Base-by-base conservation (phyloP, 2,329 filamentous ascomycete species). In the Biscogniauxia mediterranea region DNA sequence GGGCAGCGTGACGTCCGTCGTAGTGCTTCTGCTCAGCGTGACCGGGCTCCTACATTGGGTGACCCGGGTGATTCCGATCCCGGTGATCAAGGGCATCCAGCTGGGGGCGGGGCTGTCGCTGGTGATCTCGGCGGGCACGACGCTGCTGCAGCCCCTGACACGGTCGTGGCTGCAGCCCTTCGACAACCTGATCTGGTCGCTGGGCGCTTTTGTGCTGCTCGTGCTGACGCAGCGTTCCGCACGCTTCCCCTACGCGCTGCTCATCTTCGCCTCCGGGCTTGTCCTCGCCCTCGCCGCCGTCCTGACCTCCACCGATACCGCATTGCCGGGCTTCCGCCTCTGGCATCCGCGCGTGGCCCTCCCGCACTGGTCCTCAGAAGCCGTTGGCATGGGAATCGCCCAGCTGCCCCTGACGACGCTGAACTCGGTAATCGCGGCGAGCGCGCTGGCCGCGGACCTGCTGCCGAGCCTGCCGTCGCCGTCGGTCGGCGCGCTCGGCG, bases 21-120 rank as follows among this genome's bases (percentile, higher is more conserved):
- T 89, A 21, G 89, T 97, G 8, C 82, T 94, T 8, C 6, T 96
- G 0, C 87, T 97, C 73, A 93, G 90, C 70, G 73, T 88, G 4
- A 96, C 92, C 0, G 92, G 94, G 0, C 77, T 95, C n/a, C 80
- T 97, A 32, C 83, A 82, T 60, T 89, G 87, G 82, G 87, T 92
- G 56, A 88, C 90, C 8, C 78, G 81, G n/a, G 81, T 88, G 15
- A 89, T 96, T 8, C 94, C 94, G 0, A 85, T 93, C 15, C 91
- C 93, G 0, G 90, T 98, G 0, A 89, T 98, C 57, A 97, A 96
- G 73, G 94, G 94, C 28, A 97, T 98, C 66, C 95, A 98, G 76
- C 86, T 97, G 54, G 94, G 94, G 46, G 94, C 94, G 4, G 94
- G 94, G 1, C 80, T 98, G 54, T 92, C 90, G 17, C 83, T 98